These are phyloP conservation scores for Astragalus glycyphyllos DNA, from an alignment of 306 rosid species.

Conservation along the genomic window DNA sequence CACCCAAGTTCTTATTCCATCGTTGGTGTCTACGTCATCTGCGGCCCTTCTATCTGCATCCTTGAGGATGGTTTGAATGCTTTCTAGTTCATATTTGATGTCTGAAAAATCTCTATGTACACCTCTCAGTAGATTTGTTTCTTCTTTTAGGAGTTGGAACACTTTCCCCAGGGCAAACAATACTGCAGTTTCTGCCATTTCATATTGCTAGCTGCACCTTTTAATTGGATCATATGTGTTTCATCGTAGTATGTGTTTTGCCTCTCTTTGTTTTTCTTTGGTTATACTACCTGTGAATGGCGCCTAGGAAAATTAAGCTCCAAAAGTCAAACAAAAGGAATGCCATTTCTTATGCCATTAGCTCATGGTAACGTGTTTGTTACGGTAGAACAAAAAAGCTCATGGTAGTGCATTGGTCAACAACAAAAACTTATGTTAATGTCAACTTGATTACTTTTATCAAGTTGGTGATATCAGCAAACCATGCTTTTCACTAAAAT, in stretches of 20 bases:
- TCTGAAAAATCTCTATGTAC: constrained; percentile 17
- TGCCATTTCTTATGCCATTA: not conserved
- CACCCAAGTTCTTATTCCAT: constrained; percentile 35
- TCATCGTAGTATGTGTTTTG: not conserved
- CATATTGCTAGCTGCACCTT: constrained; percentile 2
- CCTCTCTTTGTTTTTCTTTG: not conserved
- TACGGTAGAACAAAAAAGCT: too few species aligned
- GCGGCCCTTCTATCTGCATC: constrained; percentile 39
- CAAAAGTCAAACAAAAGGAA: constrained; percentile 6
- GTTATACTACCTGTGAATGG: not conserved
- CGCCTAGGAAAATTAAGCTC: not conserved
- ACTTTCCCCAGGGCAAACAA: constrained; percentile 4
- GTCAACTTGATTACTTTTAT: not conserved
- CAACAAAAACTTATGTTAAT: not conserved
- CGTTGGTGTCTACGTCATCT: constrained; percentile 13
- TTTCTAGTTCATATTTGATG: constrained; percentile 39
- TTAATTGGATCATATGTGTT: not conserved
- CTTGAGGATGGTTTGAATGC: constrained; percentile 32
- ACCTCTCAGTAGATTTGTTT: not conserved
- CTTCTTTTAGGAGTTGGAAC: constrained; percentile 2
- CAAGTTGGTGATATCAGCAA: not conserved
- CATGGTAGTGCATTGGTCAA: too few species aligned
- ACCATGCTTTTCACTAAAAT: not conserved
- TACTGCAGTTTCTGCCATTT: constrained; percentile 39
- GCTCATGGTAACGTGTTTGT: not conserved